Conservation (phyloP, 495 filamentous ascomycete species). For the Collariella sp. region DNA sequence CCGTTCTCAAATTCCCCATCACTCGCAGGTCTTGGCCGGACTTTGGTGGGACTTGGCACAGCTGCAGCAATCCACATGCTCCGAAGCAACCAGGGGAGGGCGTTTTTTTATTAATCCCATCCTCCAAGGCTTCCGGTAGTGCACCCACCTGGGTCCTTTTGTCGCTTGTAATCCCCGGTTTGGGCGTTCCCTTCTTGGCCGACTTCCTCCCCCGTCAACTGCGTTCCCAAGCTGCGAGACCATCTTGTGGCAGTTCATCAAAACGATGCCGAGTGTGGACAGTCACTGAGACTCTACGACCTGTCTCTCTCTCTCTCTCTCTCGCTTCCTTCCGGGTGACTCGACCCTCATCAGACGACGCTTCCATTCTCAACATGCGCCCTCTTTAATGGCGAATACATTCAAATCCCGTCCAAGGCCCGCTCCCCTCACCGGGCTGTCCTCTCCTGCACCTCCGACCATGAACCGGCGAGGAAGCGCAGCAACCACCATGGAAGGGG, state of each 20-base stretch:
- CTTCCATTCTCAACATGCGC: conserved; percentile 14
- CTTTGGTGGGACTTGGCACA: conserved; percentile 19
- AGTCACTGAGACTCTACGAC: background rate
- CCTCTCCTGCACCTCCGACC: conserved; percentile 8
- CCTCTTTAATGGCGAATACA: conserved; percentile 16
- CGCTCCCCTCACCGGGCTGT: conserved; percentile 3
- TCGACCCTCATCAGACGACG: background rate
- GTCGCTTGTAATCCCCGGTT: too few species aligned
- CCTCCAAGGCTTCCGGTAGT: conserved; percentile 16
- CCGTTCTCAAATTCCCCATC: background rate
- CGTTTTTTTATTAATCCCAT: conserved; percentile 27
- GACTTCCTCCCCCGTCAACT: background rate
- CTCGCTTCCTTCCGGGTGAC: too few species aligned
- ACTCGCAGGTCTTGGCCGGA: background rate
- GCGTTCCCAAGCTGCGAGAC: background rate
- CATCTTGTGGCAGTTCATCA: background rate
- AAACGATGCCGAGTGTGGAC: background rate
- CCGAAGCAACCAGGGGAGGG: conserved; percentile 6
- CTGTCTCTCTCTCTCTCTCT: background rate
- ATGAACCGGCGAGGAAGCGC: conserved; percentile 2
- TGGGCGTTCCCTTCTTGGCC: too few species aligned
- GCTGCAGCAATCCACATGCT: conserved; percentile 7
- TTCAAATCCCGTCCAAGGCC: background rate
- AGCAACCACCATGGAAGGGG: conserved; percentile 44
- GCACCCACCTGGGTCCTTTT: background rate